Conservation (phyloP, 2,329 filamentous ascomycete species). For the Blastomyces gilchristii region DNA sequence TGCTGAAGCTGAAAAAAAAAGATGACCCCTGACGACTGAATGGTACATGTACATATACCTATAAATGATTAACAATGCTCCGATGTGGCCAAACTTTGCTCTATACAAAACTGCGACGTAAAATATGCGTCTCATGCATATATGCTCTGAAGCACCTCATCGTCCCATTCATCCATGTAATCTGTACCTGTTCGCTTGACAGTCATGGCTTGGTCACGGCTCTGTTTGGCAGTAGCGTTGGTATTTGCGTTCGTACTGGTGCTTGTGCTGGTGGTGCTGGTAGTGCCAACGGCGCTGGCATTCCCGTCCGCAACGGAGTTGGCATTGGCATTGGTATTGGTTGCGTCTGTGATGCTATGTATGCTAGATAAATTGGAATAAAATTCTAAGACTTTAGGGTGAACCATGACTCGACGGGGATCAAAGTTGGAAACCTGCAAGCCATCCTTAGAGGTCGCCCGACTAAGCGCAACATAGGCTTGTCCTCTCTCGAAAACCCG, state of each 20-base stretch:
- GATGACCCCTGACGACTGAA: background rate
- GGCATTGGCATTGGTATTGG: background rate
- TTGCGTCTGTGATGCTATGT: conserved; percentile 38
- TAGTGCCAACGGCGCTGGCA: no score
- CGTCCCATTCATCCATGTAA: conserved; percentile 1
- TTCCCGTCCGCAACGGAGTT: background rate
- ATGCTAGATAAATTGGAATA: conserved; percentile 73
- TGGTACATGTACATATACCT: background rate
- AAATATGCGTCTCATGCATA: background rate
- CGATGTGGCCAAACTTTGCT: background rate
- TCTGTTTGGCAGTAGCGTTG: background rate
- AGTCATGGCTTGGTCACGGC: background rate
- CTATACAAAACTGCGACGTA: background rate
- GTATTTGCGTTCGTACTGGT: background rate
- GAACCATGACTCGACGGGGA: conserved; percentile 84
- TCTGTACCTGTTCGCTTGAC: background rate
- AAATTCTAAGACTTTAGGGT: conserved; percentile 74
- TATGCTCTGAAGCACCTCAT: background rate
- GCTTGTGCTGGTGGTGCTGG: no score
- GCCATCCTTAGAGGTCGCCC: conserved; percentile 77
- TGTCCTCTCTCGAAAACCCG: conserved; percentile 95
- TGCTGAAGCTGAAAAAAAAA: background rate
- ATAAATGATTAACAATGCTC: background rate
- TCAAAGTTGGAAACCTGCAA: conserved; percentile 85
- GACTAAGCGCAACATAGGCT: conserved; percentile 90